Evolutionary conservation across 768 basidiomycete species (phyloP), one percentile per base, ranked within the genome.

Genomic region (Chalciporus sphaerocephalus): DNA sequence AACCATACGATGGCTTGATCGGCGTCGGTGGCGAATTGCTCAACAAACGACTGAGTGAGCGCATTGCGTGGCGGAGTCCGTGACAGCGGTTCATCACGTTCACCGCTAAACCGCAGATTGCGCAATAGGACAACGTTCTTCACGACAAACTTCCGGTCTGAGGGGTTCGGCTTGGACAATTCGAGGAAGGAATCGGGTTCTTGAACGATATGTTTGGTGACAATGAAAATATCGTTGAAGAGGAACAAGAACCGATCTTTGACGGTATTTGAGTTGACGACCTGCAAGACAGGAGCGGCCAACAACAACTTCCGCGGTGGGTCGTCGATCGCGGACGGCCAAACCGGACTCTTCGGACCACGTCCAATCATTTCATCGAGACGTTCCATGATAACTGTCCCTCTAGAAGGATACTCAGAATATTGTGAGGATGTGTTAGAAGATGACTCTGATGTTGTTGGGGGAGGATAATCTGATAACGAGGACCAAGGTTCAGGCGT

Each of bases 241-340:
- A 98, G 77, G 72, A 98, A 94, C 9, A 98, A 78, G 70, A 92
- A 91, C 10, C 96, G 84, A 59, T 97, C 93, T 66, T 98, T 97
- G 64, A 93, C 87, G 1, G 89, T 93, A 65, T 95, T 87, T 33
- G 83, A 76, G 66, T 96, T 92, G 54, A 92, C 92, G 12, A 98
- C 92, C 68, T 99, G 96, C 5, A 95, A 72, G 6, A 95, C 88
- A 2, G 92, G 86, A 3, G 87, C 86, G 2, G 87, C 85, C 33
- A 94, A 70, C 13, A 96, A 69, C 32, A 97, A 69, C 62, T 86
- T 92, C 34, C 96, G 80, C 6, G 92, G 90, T 13, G 92, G 89
- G 51, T 89, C 82, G 53, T 95, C 92, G 40, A 94, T 72, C 22
- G 76, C 75, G 36, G 78, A 75, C 5, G 85, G 71, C 75, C 78